Percentiles rank a stretch among this genome's conserved stretches.
These are phyloP conservation scores for Hibiscus tridactylites DNA, from an alignment of 345 rosid genomes.

Conservation along the genomic window DNA sequence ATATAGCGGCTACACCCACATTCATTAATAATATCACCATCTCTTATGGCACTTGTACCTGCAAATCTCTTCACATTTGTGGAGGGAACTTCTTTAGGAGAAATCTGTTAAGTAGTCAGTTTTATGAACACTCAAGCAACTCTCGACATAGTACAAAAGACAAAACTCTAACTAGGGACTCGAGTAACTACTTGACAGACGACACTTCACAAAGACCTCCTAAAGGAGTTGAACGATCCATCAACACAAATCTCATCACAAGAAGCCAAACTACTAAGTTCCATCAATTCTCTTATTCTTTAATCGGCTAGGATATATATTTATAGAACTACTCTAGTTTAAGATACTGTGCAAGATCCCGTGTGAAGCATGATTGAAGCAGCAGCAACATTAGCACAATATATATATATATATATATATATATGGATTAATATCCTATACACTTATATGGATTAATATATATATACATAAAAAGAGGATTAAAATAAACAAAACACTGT, in stretches of 20 bases:
- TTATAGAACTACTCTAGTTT: neutral
- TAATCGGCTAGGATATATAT: neutral
- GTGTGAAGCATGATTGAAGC: neutral
- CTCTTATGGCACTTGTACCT: constrained; percentile 13
- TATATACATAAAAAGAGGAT: neutral
- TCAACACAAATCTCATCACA: neutral
- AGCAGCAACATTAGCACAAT: constrained; percentile 2
- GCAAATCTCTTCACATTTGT: neutral
- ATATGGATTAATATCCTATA: no score
- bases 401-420: neutral
- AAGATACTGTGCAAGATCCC: neutral
- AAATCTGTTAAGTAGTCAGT: neutral
- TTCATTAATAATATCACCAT: constrained; percentile 29
- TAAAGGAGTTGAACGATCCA: neutral
- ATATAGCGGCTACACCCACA: constrained; percentile 29
- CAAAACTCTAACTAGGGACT: no score
- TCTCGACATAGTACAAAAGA: no score
- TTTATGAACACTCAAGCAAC: no score
- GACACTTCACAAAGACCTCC: neutral
- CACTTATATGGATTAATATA: no score
- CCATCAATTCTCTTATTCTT: neutral
- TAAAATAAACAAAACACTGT: neutral
- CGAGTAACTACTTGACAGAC: neutral
- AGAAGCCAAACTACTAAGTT: neutral
- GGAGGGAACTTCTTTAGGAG: neutral